Conservation (phyloP, 495 filamentous ascomycete species). For the Antarctomyces pellizariae region DNA sequence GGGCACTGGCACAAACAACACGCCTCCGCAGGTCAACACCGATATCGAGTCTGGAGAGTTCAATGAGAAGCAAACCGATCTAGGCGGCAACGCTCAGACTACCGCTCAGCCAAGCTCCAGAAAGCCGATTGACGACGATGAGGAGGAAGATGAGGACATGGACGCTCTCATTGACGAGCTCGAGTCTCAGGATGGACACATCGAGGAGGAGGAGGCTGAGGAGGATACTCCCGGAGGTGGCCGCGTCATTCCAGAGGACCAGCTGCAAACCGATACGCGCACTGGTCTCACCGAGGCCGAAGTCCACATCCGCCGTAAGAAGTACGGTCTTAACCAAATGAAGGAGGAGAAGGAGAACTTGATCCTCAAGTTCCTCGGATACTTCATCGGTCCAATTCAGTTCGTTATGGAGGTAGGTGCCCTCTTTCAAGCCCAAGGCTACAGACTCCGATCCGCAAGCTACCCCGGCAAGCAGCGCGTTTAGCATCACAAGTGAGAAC, state of each 20-base stretch:
- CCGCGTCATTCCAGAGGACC: constrained; percentile 34
- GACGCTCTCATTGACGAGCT: constrained; percentile 67
- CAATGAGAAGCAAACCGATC: constrained; percentile 23
- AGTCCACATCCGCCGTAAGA: constrained; percentile 42
- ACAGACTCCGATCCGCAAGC: constrained; percentile 3
- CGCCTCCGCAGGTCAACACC: constrained; percentile 19
- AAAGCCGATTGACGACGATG: constrained; percentile 20
- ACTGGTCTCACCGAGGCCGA: constrained; percentile 49
- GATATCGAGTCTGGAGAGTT: constrained; percentile 30
- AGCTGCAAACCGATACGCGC: constrained; percentile 46
- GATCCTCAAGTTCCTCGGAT: constrained; percentile 61
- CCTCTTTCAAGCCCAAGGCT: constrained; percentile 2
- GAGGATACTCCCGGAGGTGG: constrained; percentile 22
- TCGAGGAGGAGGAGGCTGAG: constrained; percentile 31
- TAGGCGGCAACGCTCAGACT: not conserved
- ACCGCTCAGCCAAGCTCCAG: not conserved
- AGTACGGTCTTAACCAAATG: constrained; percentile 72
- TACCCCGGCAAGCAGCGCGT: not conserved
- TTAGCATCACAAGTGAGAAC: not conserved
- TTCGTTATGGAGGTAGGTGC: constrained; percentile 74
- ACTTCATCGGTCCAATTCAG: constrained; percentile 79
- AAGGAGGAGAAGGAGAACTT: constrained; percentile 72
- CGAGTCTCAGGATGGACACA: constrained; percentile 48
- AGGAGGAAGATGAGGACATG: constrained; percentile 51
- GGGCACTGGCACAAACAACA: constrained; percentile 4